A percentile compares a stretch with the other conserved stretches of the same genome.
phyloP scores from a whole-genome alignment of 345 rosid genomes.

The Pugionium dolabratum region DNA sequence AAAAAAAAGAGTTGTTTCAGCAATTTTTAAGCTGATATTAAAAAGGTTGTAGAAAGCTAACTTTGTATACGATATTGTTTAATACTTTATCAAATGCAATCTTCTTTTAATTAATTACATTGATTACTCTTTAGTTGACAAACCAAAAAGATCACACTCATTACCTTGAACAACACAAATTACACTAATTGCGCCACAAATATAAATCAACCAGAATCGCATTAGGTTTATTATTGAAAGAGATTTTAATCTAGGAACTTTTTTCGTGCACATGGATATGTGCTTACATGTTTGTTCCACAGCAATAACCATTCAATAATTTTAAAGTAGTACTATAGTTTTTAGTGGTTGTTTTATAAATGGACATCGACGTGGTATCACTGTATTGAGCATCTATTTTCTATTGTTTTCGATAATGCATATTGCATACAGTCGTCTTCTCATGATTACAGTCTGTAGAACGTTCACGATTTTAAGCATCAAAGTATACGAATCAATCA shows the following conservation, averaged over 20 bases:
- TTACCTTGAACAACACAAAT: constrained; percentile 32
- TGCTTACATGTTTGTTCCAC: constrained; percentile 16
- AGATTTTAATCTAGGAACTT: constrained; percentile 17
- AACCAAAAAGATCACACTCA: constrained; percentile 9
- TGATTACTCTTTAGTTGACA: constrained; percentile 24
- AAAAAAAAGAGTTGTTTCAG: not conserved
- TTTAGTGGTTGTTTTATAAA: constrained; percentile 10
- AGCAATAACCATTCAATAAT: not conserved
- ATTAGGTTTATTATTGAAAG: constrained; percentile 1
- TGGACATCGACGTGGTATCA: constrained; percentile 32
- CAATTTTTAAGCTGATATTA: not conserved
- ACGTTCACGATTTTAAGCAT: not conserved
- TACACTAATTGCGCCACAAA: constrained; percentile 27
- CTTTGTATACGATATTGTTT: not conserved
- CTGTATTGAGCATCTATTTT: constrained; percentile 10
- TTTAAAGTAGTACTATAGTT: not conserved
- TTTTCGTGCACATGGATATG: constrained; percentile 15
- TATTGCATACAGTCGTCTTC: not conserved
- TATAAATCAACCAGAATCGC: constrained; percentile 6
- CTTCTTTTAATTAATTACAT: not conserved
- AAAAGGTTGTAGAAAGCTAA: not conserved
- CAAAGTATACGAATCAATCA: not conserved
- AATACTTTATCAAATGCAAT: not conserved
- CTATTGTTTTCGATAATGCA: constrained; percentile 25
- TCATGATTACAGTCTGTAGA: not conserved